Conservation (phyloP, 768 basidiomycete species). For the Boletus reticulatus region DNA sequence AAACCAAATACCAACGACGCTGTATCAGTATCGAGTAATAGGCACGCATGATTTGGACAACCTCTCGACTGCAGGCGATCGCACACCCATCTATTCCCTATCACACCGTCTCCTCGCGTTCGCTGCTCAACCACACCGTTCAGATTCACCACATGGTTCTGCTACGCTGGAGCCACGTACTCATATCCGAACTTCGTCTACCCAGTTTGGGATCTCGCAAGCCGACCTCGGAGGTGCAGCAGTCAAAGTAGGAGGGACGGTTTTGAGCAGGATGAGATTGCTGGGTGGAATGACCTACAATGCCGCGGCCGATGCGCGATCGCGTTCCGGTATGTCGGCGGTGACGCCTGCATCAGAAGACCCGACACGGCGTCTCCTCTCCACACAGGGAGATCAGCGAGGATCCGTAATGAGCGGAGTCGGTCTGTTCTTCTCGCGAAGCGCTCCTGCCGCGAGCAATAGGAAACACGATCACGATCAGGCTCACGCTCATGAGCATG, state of each 20-base stretch:
- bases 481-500: background rate
- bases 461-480: conserved; percentile 13
- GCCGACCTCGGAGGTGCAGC: conserved; percentile 55
- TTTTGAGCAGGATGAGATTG: conserved; percentile 64
- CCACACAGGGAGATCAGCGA: conserved; percentile 21
- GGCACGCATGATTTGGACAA: conserved; percentile 19
- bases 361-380: conserved; percentile 16
- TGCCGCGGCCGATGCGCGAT: conserved; percentile 42
- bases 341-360: conserved; percentile 6
- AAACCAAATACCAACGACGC: conserved; percentile 35
- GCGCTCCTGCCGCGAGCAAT: conserved; percentile 48
- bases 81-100: conserved; percentile 56
- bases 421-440: conserved; percentile 55
- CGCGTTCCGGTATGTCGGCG: conserved; percentile 4
- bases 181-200: conserved; percentile 21
- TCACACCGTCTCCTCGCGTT: conserved; percentile 64
- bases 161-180: conserved; percentile 19
- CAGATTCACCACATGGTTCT: conserved; percentile 19
- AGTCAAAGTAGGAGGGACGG: conserved; percentile 55
- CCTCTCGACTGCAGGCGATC: conserved; percentile 11
- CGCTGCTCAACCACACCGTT: conserved; percentile 37
- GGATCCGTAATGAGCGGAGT: conserved; percentile 26
- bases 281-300: conserved; percentile 60
- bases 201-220: conserved; percentile 38
- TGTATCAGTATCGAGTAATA: conserved; percentile 40